These are phyloP conservation scores for Gloeopeniophorella convolvens DNA, from an alignment of 768 basidiomycete genomes.

Conservation along the genomic window DNA sequence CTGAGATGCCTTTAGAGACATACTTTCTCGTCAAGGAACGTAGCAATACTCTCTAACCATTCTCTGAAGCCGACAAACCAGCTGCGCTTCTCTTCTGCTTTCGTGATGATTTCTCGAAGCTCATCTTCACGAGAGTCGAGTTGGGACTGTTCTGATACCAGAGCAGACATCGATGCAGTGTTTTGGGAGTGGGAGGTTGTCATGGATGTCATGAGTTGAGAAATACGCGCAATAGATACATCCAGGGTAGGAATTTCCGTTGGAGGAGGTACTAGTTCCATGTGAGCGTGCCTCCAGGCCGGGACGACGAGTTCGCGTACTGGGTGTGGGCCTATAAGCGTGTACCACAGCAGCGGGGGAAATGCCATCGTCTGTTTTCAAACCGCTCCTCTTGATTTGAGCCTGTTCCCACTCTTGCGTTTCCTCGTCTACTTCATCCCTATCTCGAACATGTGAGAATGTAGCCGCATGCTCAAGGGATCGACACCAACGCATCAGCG, in stretches of 20 bases:
- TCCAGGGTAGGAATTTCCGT: conserved; percentile 60
- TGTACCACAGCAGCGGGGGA: conserved; percentile 39
- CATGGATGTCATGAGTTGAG: conserved; percentile 51
- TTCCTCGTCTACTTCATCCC: conserved; percentile 81
- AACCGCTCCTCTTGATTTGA: conserved; percentile 72
- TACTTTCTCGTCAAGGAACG: conserved; percentile 88
- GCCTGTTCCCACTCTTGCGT: conserved; percentile 80
- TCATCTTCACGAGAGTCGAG: conserved; percentile 64
- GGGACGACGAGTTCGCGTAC: conserved; percentile 36
- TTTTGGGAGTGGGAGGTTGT: conserved; percentile 64
- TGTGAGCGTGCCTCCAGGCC: conserved; percentile 12
- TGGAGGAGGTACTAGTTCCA: conserved; percentile 52
- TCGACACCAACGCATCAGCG: conserved; percentile 59
- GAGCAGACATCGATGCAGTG: conserved; percentile 45
- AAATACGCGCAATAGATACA: conserved; percentile 53
- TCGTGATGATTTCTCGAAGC: conserved; percentile 66
- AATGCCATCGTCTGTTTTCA: conserved; percentile 34
- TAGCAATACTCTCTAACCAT: conserved; percentile 76
- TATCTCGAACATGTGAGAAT: conserved; percentile 25
- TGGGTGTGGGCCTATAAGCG: conserved; percentile 64
- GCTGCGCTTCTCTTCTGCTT: conserved; percentile 69
- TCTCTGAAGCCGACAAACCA: conserved; percentile 78
- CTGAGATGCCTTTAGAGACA: conserved; percentile 7
- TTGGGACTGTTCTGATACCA: conserved; percentile 58
- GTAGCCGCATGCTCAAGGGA: not conserved